These are phyloP conservation scores for Globisporangium carolinianum DNA, from an alignment of 352 stramenopile genomes.

Conservation along the genomic window DNA sequence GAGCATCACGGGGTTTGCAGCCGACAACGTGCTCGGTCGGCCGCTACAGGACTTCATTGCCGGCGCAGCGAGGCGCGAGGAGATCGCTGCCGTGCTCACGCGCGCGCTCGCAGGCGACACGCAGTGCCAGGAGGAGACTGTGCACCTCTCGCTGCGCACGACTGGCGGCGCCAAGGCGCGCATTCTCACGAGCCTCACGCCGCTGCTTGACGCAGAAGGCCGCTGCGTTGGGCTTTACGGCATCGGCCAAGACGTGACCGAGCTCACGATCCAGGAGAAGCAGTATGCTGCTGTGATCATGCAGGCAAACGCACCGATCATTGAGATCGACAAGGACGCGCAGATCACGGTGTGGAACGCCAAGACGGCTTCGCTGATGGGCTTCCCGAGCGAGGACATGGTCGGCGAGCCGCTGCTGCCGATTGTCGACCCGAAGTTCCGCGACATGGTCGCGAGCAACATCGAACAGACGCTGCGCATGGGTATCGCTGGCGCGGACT, in stretches of 20 bases:
- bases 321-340: constrained; percentile 65
- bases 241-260: constrained; percentile 51
- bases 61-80: constrained; percentile 20
- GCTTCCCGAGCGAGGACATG: constrained; percentile 40
- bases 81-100: constrained; percentile 21
- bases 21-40: constrained; percentile 28
- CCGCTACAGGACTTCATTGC: constrained; percentile 37
- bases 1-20: constrained; percentile 48
- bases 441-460: constrained; percentile 37
- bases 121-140: constrained; percentile 11
- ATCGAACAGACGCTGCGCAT: constrained; percentile 36
- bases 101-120: constrained; percentile 8
- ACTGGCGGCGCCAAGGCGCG: constrained; percentile 33
- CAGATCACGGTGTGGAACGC: constrained; percentile 65
- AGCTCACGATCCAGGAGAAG: constrained; percentile 37
- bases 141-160: constrained; percentile 44
- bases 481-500: constrained; percentile 41
- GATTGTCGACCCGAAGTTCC: constrained; percentile 40
- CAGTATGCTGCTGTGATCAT: constrained; percentile 59
- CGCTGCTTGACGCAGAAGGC: constrained; percentile 32
- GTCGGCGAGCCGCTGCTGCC: constrained; percentile 38
- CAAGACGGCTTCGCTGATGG: constrained; percentile 50
- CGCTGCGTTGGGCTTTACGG: constrained; percentile 44
- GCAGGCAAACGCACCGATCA: constrained; percentile 68
- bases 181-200: constrained; percentile 48